Base-by-base conservation (phyloP, 768 basidiomycete species). In the Lyophyllum atratum region DNA sequence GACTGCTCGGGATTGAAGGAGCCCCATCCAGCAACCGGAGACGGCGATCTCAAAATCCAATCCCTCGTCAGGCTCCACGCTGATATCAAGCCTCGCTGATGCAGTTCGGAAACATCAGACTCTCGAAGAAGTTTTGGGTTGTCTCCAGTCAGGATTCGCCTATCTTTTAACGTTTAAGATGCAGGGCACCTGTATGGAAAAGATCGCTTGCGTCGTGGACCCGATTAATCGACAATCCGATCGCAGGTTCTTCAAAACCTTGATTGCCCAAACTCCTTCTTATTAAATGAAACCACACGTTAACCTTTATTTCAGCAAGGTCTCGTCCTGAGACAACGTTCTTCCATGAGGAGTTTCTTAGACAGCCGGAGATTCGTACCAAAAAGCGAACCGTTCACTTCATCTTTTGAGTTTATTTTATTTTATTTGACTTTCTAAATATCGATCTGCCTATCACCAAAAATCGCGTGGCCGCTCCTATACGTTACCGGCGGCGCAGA, bases 101-200 rank as follows among this genome's bases (percentile, higher is more conserved):
- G 31, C 34, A 17, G 14, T 8, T 31, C 22, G 31, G 15, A n/a
- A 21, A 51, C 21, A 40, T 39, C 37, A 34, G 29, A 17, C 25
- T 31, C 50, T 37, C 34, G 9, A n/a, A 22, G 22, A n/a, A 22
- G 31, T 17, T 55, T 48, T 25, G 4, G 11, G 24, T 52, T 49
- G 48, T 54, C 49, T 55, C 44, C 44, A 47, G 2, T 55, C 42
- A n/a, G n/a, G n/a, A n/a, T 44, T 33, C 28, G 43, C 49, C 50
- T 21, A 52, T 54, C 42, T 48, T 51, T 52, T 50, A 50, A 47
- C 51, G 33, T 55, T 59, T 59, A 59, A 52, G 50, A 53, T 52
- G 56, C 54, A 58, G 52, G 56, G 53, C 11, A 61, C 19, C n/a
- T 49, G 40, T 34, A 45, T 48, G 12, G 48, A 49, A 53, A 55